Evolutionary conservation across 192 early-diverging fungal genomes (phyloP), one percentile per base, ranked within the genome.

Genomic region (Coemansia sp.): DNA sequence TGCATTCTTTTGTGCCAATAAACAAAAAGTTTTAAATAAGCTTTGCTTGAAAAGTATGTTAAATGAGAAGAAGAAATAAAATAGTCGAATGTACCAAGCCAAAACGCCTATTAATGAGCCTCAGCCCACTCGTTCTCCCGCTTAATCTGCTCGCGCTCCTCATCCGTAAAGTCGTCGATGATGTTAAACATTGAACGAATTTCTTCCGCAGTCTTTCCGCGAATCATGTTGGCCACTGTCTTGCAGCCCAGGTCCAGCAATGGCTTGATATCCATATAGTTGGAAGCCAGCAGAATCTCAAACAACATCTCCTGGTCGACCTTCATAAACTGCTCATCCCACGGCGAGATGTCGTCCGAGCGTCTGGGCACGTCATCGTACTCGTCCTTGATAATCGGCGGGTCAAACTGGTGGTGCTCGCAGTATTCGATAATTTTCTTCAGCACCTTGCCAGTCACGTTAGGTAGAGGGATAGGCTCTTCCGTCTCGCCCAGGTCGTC

Each of bases 161-260:
- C 1, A 7, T 89, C 88, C 8, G 92, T 94, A 84, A 99, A 96
- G 72, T 99, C 97, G 67, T 95, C 92, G 41, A 80, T 78, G 65
- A 98, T 97, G 82, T 99, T 98, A 82, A 99, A 99, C 72, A 90
- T 92, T 65, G 88, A 89, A 57, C 96, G 87, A 65, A 98, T 97
- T 81, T 97, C 88, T 57, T 97, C 91, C 14, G 94, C 89, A 12
- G 87, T 82, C 83, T 98, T 98, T 38, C 93, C 93, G 75, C 93
- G 93, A 78, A 99, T 91, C 93, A 96, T 93, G 72, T 96, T 97
- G 56, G 97, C 97, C 43, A 98, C 93, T 3, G 94, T 94, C 84
- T 97, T 98, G 86, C 97, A 99, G 8, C 94, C 93, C 54, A 99
- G 84, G 80, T 99, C 95, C 51, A 99, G 83, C 50, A 99, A 85